These are phyloP conservation scores for Kwoniella botswanensis DNA, from an alignment of 768 basidiomycete species.

Conservation along the genomic window DNA sequence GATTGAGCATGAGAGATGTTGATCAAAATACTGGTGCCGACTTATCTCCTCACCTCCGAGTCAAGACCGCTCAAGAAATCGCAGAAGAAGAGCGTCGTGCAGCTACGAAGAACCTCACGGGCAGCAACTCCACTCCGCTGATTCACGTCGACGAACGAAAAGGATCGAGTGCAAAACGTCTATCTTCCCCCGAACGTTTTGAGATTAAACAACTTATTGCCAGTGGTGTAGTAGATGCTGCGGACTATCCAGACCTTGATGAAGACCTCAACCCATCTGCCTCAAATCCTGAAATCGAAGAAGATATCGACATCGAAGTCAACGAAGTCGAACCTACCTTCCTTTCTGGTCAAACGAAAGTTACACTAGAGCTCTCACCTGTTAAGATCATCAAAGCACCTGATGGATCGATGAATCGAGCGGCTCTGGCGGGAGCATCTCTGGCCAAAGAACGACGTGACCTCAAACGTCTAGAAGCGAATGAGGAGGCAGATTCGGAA, in stretches of 20 bases:
- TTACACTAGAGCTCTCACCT: slow-evolving; percentile 91
- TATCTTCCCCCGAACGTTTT: slow-evolving; percentile 97
- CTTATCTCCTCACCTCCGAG: slow-evolving; percentile 89
- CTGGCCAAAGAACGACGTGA: slow-evolving; percentile 94
- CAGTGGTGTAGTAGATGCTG: slow-evolving; percentile 86
- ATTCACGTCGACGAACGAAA: slow-evolving; percentile 55
- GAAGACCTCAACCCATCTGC: slow-evolving; percentile 50
- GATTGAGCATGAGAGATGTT: slow-evolving; percentile 97
- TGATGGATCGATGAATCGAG: slow-evolving; percentile 93
- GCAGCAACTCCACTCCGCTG: slow-evolving; percentile 86
- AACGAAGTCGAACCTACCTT: slow-evolving; percentile 97
- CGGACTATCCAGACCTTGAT: slow-evolving; percentile 65
- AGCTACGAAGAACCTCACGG: slow-evolving; percentile 69
- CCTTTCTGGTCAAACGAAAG: slow-evolving; percentile 93
- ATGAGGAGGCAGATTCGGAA: slow-evolving; percentile 92
- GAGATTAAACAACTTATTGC: slow-evolving; percentile 99
- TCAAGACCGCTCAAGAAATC: slow-evolving; percentile 91
- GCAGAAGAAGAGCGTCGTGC: slow-evolving; percentile 72
- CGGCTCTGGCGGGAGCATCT: slow-evolving; percentile 90
- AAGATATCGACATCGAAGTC: slow-evolving; percentile 96
- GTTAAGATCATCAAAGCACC: slow-evolving; percentile 99
- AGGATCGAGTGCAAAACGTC: slow-evolving; percentile 74
- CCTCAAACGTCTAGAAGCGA: slow-evolving; percentile 88
- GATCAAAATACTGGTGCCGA: slow-evolving; percentile 89
- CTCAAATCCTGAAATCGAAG: slow-evolving; percentile 82